Evolutionary conservation across 1,284 basidiomycete species (phyloP).

Genomic region (Bondarzewia mesenterica): DNA sequence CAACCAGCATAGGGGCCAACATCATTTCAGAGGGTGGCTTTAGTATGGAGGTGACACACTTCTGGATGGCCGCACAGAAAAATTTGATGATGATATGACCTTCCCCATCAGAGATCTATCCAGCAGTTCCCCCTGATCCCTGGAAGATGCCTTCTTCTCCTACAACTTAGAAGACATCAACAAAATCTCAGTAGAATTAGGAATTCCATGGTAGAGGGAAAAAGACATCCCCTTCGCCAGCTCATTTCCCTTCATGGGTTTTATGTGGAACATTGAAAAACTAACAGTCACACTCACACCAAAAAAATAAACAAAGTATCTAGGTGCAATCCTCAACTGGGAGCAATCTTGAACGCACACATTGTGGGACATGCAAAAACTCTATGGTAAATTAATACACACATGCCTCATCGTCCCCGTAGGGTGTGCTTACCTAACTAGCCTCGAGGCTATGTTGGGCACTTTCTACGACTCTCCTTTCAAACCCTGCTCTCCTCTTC

Average conservation of each 20-base stretch:
- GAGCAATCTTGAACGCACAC: constrained; percentile 8
- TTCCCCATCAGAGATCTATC: constrained; percentile 5
- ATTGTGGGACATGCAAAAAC: constrained; percentile 19
- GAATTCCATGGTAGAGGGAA: constrained; percentile 17
- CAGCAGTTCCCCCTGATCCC: constrained; percentile 3
- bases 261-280: constrained; percentile 15
- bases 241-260: constrained; percentile 15
- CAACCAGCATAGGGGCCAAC: constrained; percentile 7
- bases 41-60: constrained; percentile 7
- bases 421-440: constrained; percentile 24
- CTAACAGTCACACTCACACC: constrained; percentile 12
- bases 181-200: constrained; percentile 12
- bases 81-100: constrained; percentile 13
- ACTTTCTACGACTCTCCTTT: constrained; percentile 18
- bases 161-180: constrained; percentile 16
- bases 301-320: constrained; percentile 5
- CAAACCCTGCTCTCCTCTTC: constrained; percentile 17
- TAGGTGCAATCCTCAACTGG: constrained; percentile 16
- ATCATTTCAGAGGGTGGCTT: constrained; percentile 1
- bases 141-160: constrained; percentile 8
- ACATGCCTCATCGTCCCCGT: constrained; percentile 18
- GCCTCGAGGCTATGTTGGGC: constrained; percentile 20
- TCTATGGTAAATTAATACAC: constrained; percentile 29
- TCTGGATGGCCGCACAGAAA: constrained; percentile 7
- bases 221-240: constrained; percentile 15